Conservation (phyloP, 208 protist genomes). For the Trypanosoma scelopori region DNA sequence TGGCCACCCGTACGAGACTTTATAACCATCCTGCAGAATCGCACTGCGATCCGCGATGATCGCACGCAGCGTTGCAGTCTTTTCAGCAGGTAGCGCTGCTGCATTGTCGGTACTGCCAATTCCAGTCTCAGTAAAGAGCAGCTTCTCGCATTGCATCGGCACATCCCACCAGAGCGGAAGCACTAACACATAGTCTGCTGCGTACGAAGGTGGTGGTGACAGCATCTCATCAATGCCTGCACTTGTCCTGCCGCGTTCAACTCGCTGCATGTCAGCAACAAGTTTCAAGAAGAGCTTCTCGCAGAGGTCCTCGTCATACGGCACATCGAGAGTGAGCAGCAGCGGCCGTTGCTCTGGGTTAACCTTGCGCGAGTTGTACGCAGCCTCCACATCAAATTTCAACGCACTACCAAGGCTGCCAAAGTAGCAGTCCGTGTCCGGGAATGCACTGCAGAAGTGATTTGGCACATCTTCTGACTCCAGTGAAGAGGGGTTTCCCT, state of each 20-base stretch:
- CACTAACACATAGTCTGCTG: conserved; percentile 82
- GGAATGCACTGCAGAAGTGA: conserved; percentile 84
- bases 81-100: conserved; percentile 1
- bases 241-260: neutral
- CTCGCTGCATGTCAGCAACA: conserved; percentile 50
- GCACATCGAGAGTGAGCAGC: conserved; percentile 84
- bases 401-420: conserved; percentile 83
- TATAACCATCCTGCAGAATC: conserved; percentile 60
- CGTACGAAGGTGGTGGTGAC: neutral
- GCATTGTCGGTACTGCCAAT: neutral
- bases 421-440: conserved; percentile 85
- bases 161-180: conserved; percentile 87
- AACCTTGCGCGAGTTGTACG: conserved; percentile 35
- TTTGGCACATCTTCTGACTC: conserved; percentile 55
- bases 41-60: conserved; percentile 47
- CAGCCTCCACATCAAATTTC: conserved; percentile 43
- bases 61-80: conserved; percentile 9
- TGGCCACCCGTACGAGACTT: conserved; percentile 63
- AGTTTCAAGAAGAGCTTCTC: conserved; percentile 85
- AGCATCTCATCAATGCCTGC: neutral
- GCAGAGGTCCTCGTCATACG: conserved; percentile 89
- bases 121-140: conserved; percentile 42
- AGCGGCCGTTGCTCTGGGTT: conserved; percentile 49
- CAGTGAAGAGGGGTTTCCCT: conserved; percentile 10
- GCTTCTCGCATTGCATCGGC: conserved; percentile 61